Base-by-base conservation (phyloP, 163 green algal species). In the Scenedesmus sp. region DNA sequence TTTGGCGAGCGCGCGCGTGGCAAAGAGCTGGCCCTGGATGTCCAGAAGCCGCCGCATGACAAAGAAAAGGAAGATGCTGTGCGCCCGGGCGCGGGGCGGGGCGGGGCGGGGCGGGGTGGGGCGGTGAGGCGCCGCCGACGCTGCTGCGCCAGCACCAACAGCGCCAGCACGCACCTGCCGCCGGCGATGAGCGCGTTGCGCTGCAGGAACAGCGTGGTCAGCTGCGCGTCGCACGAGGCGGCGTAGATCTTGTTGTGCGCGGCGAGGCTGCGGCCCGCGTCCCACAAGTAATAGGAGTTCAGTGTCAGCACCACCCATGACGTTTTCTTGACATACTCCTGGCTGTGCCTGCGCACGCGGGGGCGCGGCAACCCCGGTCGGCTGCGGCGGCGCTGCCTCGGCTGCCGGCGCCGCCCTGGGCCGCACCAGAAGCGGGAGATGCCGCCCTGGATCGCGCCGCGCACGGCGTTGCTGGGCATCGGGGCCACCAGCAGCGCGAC, bases 11-110 rank as follows among this genome's bases (percentile, higher is more conserved):
- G 44, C 14, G 20, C 71, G 58, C 22, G 39, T 80, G 22, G 51
- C 45, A 63, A 72, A 80, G 1, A 80, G 45, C 71, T 72, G 58
- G 9, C 58, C 60, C 29, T 80, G 71, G 39, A 80, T 80, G 58
- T 80, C 71, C 22, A 80, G 29, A 20, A 80, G 45, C 7, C 71
- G 71, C 18, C 71, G 58, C 71, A 80, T 80, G 22, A 80, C 71
- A 53, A 80, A 62, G 58, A 80, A 80, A 29, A 80, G 53, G 42
- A 80, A 80, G 13, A 80, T 58, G 31, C 58, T 79, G 57, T n/a
- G n/a, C n/a, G n/a, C n/a, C n/a, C n/a, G n/a, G n/a, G n/a, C n/a
- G 17, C 15, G 48, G n/a, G n/a, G n/a, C n/a, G n/a, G n/a, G n/a
- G n/a, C n/a, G n/a, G n/a, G n/a, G n/a, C n/a, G n/a, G n/a, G n/a